Conservation (phyloP, 2,329 filamentous ascomycete genomes). For the Xylariomycetidae sp. region DNA sequence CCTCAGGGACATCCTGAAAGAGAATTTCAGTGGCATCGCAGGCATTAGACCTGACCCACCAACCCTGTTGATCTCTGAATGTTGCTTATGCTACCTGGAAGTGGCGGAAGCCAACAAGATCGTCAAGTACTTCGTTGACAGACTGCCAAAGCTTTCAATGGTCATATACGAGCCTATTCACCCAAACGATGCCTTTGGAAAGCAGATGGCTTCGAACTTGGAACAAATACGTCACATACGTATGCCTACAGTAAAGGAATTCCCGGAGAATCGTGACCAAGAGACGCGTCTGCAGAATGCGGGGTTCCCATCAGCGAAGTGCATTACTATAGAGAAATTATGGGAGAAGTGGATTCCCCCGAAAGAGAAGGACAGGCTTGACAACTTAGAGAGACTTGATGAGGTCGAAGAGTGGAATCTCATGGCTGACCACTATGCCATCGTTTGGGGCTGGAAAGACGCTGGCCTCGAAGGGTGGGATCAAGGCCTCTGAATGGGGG, state of each 20-base stretch:
- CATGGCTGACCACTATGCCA: conserved; percentile 80
- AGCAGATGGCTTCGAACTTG: conserved; percentile 88
- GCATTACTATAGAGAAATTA: conserved; percentile 48
- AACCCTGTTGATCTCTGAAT: conserved; percentile 87
- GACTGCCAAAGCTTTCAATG: conserved; percentile 46
- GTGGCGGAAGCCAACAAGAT: conserved; percentile 57
- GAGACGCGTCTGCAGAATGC: conserved; percentile 56
- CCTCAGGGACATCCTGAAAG: conserved; percentile 51
- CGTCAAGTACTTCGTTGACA: conserved; percentile 56
- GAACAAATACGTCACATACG: conserved; percentile 73
- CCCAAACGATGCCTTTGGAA: conserved; percentile 79
- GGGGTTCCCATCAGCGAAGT: conserved; percentile 51
- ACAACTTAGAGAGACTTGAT: conserved; percentile 78
- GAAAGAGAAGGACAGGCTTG: conserved; percentile 72
- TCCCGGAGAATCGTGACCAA: conserved; percentile 64
- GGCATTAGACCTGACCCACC: conserved; percentile 55
- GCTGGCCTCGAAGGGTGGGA: conserved; percentile 28
- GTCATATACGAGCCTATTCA: conserved; percentile 86
- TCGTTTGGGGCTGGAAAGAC: conserved; percentile 81
- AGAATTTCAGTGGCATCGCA: conserved; percentile 24
- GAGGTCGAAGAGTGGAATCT: conserved; percentile 93
- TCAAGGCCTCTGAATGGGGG: too few species aligned
- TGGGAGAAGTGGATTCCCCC: conserved; percentile 69
- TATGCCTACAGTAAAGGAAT: conserved; percentile 75
- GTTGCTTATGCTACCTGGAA: conserved; percentile 86